Evolutionary conservation across 2,329 filamentous ascomycete species (phyloP).

Genomic region (Epichloe festucae): DNA sequence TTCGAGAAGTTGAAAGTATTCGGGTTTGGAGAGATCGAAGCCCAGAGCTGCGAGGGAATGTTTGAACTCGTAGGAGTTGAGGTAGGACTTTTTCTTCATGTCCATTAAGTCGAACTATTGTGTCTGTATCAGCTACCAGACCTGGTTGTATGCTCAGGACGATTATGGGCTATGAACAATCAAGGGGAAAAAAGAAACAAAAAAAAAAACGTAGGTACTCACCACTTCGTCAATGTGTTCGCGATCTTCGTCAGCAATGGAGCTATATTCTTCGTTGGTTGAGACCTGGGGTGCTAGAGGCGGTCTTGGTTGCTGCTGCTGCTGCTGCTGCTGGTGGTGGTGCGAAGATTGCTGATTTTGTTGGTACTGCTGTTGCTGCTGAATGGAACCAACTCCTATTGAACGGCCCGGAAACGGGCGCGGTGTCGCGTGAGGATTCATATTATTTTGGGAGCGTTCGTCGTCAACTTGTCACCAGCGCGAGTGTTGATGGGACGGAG

Average conservation of each 20-base stretch:
- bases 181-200: not conserved
- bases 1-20: conserved; percentile 70
- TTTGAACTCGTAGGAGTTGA: conserved; percentile 97
- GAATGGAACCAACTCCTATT: conserved; percentile 18
- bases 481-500: not conserved
- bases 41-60: conserved; percentile 92
- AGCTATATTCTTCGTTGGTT: conserved; percentile 25
- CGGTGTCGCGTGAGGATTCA: conserved; percentile 27
- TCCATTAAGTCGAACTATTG: conserved; percentile 84
- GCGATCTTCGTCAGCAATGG: conserved; percentile 72
- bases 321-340: conserved; percentile 5
- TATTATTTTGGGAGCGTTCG: conserved; percentile 5
- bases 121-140: not conserved
- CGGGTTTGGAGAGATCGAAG: conserved; percentile 78
- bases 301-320: conserved; percentile 12
- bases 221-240: conserved; percentile 92
- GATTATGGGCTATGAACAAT: too few relatives aligned
- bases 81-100: conserved; percentile 87
- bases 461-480: not conserved
- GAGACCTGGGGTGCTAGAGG: conserved; percentile 22
- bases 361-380: conserved; percentile 20
- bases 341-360: conserved; percentile 18
- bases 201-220: conserved; percentile 25
- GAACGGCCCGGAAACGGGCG: conserved; percentile 24
- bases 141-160: not conserved